Percentiles rank a stretch among this genome's conserved stretches.
Conservation (phyloP, 352 stramenopile genomes). For the Phytopythium cucurbitacearum region DNA sequence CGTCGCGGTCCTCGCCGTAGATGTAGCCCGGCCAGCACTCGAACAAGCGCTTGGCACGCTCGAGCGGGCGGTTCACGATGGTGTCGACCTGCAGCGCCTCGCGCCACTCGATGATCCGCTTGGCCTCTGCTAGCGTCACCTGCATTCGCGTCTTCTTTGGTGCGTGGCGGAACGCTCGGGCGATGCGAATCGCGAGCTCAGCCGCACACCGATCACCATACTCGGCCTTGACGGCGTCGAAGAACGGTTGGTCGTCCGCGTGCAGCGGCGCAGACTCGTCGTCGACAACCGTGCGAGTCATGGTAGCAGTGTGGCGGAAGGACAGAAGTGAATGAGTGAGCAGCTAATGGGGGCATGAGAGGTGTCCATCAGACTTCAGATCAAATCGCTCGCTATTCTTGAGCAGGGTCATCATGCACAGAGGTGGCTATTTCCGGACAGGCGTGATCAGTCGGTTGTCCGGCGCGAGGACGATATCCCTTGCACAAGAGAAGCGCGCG, state of each 20-base stretch:
- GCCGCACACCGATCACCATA: constrained; percentile 51
- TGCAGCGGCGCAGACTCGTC: constrained; percentile 47
- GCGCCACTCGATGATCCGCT: constrained; percentile 62
- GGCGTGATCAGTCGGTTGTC: too few relatives aligned
- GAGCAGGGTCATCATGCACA: too few relatives aligned
- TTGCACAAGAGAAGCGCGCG: too few relatives aligned
- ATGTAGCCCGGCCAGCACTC: constrained; percentile 60
- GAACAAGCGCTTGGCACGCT: constrained; percentile 53
- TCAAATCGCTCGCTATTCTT: too few relatives aligned
- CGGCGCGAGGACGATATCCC: too few relatives aligned
- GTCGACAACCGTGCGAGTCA: constrained; percentile 14
- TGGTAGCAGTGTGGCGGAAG: too few relatives aligned
- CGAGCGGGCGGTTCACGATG: constrained; percentile 44
- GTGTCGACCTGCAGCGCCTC: constrained; percentile 34
- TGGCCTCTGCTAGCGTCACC: constrained; percentile 55
- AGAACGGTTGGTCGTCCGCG: constrained; percentile 52
- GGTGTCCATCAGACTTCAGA: too few relatives aligned
- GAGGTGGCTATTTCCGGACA: too few relatives aligned
- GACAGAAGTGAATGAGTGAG: too few relatives aligned
- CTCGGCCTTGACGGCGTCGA: constrained; percentile 45
- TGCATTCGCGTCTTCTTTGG: constrained; percentile 60
- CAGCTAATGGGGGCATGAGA: too few relatives aligned
- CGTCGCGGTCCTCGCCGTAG: constrained; percentile 70
- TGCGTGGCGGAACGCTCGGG: constrained; percentile 39
- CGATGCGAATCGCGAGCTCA: constrained; percentile 56